Percentiles rank a stretch among this genome's conserved stretches.
These are phyloP conservation scores for Orobanche coerulescens DNA, from an alignment of 257 asterid species.

Conservation along the genomic window DNA sequence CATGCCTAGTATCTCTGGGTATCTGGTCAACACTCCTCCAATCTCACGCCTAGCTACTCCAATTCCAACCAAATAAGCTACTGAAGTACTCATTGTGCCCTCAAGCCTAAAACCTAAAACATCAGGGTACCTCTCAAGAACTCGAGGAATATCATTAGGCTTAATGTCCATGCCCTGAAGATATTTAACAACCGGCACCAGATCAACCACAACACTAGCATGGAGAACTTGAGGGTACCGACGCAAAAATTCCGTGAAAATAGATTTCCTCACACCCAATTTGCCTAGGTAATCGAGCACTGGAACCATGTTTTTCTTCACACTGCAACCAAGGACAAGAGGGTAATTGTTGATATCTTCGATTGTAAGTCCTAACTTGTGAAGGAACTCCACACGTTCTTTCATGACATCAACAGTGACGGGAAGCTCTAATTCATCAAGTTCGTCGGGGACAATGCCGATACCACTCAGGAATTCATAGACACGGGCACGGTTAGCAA, in stretches of 20 bases:
- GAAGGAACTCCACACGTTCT: conserved; percentile 87
- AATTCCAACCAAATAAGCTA: conserved; percentile 90
- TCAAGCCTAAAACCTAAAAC: conserved; percentile 91
- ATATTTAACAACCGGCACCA: conserved; percentile 83
- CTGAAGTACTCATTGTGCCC: conserved; percentile 98
- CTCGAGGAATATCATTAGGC: conserved; percentile 77
- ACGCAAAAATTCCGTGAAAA: conserved; percentile 69
- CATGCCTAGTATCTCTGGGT: conserved; percentile 92
- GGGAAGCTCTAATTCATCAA: conserved; percentile 93
- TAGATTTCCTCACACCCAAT: conserved; percentile 74
- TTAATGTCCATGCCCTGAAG: conserved; percentile 96
- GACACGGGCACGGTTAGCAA: conserved; percentile 62
- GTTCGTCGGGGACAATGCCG: conserved; percentile 82
- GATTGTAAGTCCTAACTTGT: conserved; percentile 74
- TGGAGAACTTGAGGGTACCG: conserved; percentile 93
- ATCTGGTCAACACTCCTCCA: conserved; percentile 64
- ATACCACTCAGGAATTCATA: conserved; percentile 74
- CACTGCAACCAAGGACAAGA: conserved; percentile 95
- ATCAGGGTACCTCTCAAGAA: conserved; percentile 77
- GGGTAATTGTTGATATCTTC: conserved; percentile 93
- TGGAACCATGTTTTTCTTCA: conserved; percentile 95
- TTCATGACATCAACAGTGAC: conserved; percentile 89
- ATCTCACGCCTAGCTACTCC: conserved; percentile 94
- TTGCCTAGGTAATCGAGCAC: conserved; percentile 95
- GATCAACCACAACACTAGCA: conserved; percentile 92